Conservation (phyloP, 148 eudicot species). For the Diospyros kaki region DNA sequence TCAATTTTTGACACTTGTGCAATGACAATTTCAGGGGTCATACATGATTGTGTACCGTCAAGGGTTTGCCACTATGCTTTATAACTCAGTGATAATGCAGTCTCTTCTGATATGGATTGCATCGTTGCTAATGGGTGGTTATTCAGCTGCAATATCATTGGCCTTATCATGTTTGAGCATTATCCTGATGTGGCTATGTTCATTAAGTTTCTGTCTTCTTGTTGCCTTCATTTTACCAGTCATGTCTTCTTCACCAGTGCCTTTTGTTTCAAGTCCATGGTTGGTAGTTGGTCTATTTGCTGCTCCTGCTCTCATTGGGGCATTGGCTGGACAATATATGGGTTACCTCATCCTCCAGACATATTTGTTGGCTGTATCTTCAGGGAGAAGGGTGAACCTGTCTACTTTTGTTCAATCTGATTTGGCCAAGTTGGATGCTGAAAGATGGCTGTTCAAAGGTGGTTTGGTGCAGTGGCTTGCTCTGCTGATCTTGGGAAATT, state of each 20-base stretch:
- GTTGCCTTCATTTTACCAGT: conserved; percentile 68
- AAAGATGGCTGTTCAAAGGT: conserved; percentile 87
- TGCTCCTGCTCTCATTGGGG: conserved; percentile 87
- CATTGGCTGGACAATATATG: conserved; percentile 81
- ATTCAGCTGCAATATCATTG: conserved; percentile 54
- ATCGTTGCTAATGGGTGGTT: conserved; percentile 83
- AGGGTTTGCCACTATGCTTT: conserved; percentile 64
- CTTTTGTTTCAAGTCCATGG: conserved; percentile 72
- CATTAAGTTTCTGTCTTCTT: conserved; percentile 48
- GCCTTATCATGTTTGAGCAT: conserved; percentile 62
- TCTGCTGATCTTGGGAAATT: conserved; percentile 53
- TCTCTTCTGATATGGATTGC: conserved; percentile 69
- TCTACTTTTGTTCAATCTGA: conserved; percentile 35
- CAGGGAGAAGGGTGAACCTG: conserved; percentile 31
- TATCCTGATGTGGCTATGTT: conserved; percentile 77
- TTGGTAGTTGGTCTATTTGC: conserved; percentile 77
- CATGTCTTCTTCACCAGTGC: conserved; percentile 60
- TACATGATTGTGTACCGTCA: conserved; percentile 81
- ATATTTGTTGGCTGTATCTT: conserved; percentile 36
- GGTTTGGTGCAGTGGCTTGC: conserved; percentile 84
- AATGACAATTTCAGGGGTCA: conserved; percentile 52
- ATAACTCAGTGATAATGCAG: conserved; percentile 79
- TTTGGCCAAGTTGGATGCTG: conserved; percentile 83
- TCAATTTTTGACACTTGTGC: conserved; percentile 6
- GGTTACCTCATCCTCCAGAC: conserved; percentile 56